phyloP scores from a whole-genome alignment of 805 yeast genomes.

The Schwanniomyces vanrijiae region DNA sequence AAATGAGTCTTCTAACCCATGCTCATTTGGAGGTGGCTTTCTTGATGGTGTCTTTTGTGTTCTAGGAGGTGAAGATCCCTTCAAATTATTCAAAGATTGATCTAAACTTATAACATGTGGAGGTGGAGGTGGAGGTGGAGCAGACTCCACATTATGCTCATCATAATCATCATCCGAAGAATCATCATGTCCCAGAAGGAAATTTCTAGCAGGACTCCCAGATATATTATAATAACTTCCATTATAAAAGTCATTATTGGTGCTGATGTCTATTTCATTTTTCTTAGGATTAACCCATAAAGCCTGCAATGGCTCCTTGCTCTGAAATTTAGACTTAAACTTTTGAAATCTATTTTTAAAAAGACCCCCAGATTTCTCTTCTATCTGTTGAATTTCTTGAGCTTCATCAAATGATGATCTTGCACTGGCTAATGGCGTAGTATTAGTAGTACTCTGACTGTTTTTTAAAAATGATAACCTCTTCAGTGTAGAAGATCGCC shows the following conservation, averaged over 20 bases:
- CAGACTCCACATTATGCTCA: constrained; percentile 8
- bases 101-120: constrained; percentile 13
- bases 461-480: constrained; percentile 11
- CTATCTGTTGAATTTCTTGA: not conserved
- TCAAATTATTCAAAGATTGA: constrained; percentile 2
- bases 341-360: constrained; percentile 28
- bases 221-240: not conserved
- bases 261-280: not conserved
- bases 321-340: constrained; percentile 30
- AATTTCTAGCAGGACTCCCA: constrained; percentile 2
- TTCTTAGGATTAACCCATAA: constrained; percentile 16
- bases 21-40: constrained; percentile 19
- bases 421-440: constrained; percentile 3
- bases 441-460: constrained; percentile 4
- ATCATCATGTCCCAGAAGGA: not conserved
- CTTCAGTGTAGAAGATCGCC: constrained; percentile 8
- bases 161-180: constrained; percentile 6
- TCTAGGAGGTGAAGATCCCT: constrained; percentile 1
- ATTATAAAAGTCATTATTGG: not conserved
- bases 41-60: constrained; percentile 14
- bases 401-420: not conserved
- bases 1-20: not conserved
- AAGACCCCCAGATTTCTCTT: constrained; percentile 9
- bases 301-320: constrained; percentile 33
- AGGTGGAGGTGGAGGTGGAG: constrained; percentile 30